Conservation (phyloP, 352 stramenopile genomes). For the Pythium volutum region DNA sequence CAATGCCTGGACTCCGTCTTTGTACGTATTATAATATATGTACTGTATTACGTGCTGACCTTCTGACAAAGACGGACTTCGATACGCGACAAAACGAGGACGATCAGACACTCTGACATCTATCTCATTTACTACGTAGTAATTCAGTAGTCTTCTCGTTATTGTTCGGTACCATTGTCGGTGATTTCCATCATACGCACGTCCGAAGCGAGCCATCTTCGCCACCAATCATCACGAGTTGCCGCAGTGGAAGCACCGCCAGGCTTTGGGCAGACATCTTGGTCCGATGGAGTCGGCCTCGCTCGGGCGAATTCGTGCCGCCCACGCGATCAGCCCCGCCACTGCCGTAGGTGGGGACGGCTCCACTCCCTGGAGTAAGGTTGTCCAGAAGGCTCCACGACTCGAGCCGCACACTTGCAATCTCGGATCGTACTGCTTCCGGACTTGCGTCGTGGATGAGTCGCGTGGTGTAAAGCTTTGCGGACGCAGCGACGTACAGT, state of each 20-base stretch:
- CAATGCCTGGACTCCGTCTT: too few species aligned
- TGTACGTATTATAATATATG: too few species aligned
- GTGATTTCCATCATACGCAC: constrained; percentile 13
- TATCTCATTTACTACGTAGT: too few species aligned
- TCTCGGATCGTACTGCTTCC: constrained; percentile 13
- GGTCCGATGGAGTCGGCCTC: constrained; percentile 40
- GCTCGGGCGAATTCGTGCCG: constrained; percentile 9
- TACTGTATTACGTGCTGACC: too few species aligned
- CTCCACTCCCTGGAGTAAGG: neutral
- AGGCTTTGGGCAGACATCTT: constrained; percentile 40
- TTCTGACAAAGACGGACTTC: too few species aligned
- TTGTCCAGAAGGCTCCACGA: constrained; percentile 48
- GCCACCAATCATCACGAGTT: constrained; percentile 54
- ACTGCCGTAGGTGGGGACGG: neutral
- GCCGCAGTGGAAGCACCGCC: constrained; percentile 51
- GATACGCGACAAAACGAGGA: too few species aligned
- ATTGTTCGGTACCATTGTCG: too few species aligned
- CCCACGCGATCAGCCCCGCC: neutral
- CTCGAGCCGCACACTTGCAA: constrained; percentile 39
- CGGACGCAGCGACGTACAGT: constrained; percentile 40
- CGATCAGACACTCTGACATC: too few species aligned
- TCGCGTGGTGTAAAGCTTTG: constrained; percentile 42
- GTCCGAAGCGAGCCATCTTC: constrained; percentile 63
- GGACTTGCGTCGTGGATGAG: constrained; percentile 34
- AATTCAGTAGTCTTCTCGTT: too few species aligned